phyloP scores from a whole-genome alignment of 306 rosid species.

The Malus orientalis region DNA sequence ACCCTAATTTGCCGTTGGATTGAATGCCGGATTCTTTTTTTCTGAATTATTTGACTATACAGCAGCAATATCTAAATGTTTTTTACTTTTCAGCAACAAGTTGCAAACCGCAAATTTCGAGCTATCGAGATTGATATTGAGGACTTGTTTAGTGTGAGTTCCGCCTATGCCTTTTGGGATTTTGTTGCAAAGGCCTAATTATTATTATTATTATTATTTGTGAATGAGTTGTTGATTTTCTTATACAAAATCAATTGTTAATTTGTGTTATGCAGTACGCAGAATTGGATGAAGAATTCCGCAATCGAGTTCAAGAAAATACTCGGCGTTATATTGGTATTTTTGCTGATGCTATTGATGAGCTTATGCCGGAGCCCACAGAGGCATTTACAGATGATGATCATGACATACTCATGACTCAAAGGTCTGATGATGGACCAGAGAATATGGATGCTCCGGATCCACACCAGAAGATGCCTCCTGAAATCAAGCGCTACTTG shows the following conservation, averaged over 20 bases:
- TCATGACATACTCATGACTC: conserved; percentile 92
- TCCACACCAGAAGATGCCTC: conserved; percentile 89
- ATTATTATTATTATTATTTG: background rate
- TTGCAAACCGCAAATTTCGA: conserved; percentile 71
- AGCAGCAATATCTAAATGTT: background rate
- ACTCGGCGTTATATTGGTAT: conserved; percentile 71
- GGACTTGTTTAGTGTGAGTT: conserved; percentile 58
- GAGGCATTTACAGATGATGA: conserved; percentile 87
- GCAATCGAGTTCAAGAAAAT: conserved; percentile 75
- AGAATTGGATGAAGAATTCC: conserved; percentile 75
- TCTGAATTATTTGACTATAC: background rate
- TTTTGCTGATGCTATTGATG: conserved; percentile 76
- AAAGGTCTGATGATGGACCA: conserved; percentile 78
- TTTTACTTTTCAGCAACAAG: conserved; percentile 60
- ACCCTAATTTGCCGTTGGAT: conserved; percentile 13
- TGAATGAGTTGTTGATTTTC: background rate
- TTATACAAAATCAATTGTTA: background rate
- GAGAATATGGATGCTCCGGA: conserved; percentile 66
- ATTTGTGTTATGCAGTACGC: conserved; percentile 46
- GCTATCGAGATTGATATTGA: conserved; percentile 77
- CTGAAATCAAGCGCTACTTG: conserved; percentile 89
- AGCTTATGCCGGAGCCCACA: conserved; percentile 75
- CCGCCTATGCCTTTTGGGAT: background rate
- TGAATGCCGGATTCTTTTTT: background rate
- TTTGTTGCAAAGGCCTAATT: background rate